A percentile compares a stretch with the other conserved stretches of the same genome.
Evolutionary conservation across 177 flowering plant species (phyloP).

Genomic region (Vitis hybrid): DNA sequence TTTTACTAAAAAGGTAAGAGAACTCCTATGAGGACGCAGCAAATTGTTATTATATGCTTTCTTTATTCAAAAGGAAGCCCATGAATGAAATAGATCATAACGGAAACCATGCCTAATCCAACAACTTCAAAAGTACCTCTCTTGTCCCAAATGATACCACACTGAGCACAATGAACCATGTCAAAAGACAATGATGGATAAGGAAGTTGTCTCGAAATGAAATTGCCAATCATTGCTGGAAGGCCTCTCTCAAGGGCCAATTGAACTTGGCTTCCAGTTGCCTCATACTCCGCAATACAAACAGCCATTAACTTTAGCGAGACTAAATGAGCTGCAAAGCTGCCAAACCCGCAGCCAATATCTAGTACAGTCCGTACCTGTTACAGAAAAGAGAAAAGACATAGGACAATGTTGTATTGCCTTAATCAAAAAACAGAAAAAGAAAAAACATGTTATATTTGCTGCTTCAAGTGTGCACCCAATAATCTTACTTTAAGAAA

Average conservation of each 20-base stretch:
- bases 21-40: neutral
- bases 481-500: no score
- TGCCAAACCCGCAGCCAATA: conserved; percentile 96
- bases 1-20: neutral
- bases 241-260: conserved; percentile 98
- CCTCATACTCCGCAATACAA: conserved; percentile 91
- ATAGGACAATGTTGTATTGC: neutral
- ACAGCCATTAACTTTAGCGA: conserved; percentile 80
- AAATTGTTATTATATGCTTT: neutral
- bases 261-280: conserved; percentile 95
- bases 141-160: conserved; percentile 82
- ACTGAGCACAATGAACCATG: conserved; percentile 97
- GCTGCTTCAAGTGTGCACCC: no score
- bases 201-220: conserved; percentile 82
- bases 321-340: conserved; percentile 91
- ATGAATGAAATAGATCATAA: neutral
- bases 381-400: conserved; percentile 1
- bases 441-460: neutral
- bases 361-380: conserved; percentile 85
- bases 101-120: neutral
- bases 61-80: neutral
- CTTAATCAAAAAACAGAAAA: neutral
- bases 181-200: conserved; percentile 88
- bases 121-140: conserved; percentile 57
- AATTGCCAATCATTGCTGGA: conserved; percentile 87